Base-by-base conservation (phyloP, 768 basidiomycete genomes). In the Pleurotus citrinopileatus region DNA sequence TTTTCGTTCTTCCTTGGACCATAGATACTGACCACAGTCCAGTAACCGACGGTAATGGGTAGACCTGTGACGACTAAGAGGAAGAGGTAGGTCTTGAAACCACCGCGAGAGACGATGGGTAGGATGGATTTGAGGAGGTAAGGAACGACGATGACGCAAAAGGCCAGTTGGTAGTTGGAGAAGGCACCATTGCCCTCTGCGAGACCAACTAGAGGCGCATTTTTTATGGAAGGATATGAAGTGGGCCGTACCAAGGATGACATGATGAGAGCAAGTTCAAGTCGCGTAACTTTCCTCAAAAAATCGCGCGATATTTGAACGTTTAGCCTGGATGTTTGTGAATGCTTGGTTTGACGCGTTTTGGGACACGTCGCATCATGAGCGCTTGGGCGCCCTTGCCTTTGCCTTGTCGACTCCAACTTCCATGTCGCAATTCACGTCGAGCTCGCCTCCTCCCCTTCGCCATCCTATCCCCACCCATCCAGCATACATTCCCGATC, bases 381-480 rank as follows among this genome's bases (percentile, higher is more conserved):
- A n/a, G n/a, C n/a, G n/a, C n/a, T n/a, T n/a, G n/a, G n/a, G n/a
- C n/a, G n/a, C n/a, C n/a, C n/a, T n/a, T n/a, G n/a, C n/a, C n/a
- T n/a, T n/a, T n/a, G n/a, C 42, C 17, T 42, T 23, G 42, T n/a
- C 42, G 42, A 5, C 17, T 17, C 17, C 42, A 42, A 23, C 44
- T 13, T 26, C 29, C 26, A 53, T 43, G 23, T 53, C 53, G 26
- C 45, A 27, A 32, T 43, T 23, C 46, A 59, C 36, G 29, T 74
- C 73, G 12, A 67, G 67, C 44, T 89, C 88, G 0, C 89, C 89
- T 1, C 90, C 91, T 1, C 91, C 90, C 0, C 78, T 94, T 1
- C 87, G 90, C 45, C 92, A 94, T 64, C 92, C 92, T 2, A 87
- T 92, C 0, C 92, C 92, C 0, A 94, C 91, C 0, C 91, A 94